Base-by-base conservation (phyloP, 2,329 filamentous ascomycete species). In the Apiospora sp. region DNA sequence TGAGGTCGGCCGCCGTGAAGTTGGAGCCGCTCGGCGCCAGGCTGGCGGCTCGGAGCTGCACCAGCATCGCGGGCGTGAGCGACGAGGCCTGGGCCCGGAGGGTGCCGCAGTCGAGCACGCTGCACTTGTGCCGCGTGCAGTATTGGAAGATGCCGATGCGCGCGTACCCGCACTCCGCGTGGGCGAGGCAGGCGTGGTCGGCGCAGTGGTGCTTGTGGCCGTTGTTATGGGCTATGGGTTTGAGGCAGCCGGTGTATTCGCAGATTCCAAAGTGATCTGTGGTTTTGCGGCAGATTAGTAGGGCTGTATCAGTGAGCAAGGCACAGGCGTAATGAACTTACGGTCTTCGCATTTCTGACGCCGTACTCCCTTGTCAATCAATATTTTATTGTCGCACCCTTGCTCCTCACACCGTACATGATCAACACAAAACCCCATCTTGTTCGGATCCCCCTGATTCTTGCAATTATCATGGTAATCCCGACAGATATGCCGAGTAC, bases 81-180 rank as follows among this genome's bases (percentile, higher is more conserved):
- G 30, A 41, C 19, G 34, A 13, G 19, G 34, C 22, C 22, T 1
- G 34, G 34, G 58, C 58, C 34, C 58, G 30, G 12, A 37, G 12
- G 16, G 34, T 64, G 7, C 34, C 43, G 44, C 67, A 69, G 24
- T n/a, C 27, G 19, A 19, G 7, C 7, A 49, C 12, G 27, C 16
- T 37, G 67, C 67, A 69, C 67, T 46, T 49, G 44, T 69, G 67
- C 44, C 3, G 14, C 22, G 24, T 22, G 67, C 67, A 69, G 44
- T 34, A 69, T 6, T 8, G 14, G 4, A 27, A 46, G 8, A 16
- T 14, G 14, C 10, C 14, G 16, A 44, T 69, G 10, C 67, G 44
- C 44, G 67, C 19, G 44, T 5, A 7, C 14, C 10, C 13, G 27
- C 67, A 69, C 1, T 69, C 12, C 16, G 27, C 1, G 1, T 37